Base-by-base conservation (phyloP, 805 yeast species). In the Lipomyces lipofer region DNA sequence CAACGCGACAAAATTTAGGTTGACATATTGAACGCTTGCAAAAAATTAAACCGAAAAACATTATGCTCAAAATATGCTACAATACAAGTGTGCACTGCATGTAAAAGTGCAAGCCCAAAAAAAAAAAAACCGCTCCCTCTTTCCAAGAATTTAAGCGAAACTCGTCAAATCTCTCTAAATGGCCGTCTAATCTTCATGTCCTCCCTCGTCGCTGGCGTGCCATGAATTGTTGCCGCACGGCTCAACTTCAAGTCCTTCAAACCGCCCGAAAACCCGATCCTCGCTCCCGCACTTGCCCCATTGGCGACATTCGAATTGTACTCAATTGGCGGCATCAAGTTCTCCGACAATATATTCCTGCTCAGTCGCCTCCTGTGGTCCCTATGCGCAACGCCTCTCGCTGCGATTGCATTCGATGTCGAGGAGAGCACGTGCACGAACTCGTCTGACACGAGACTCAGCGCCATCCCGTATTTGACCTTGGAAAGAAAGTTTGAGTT, bases 401-500 rank as follows among this genome's bases (percentile, higher is more conserved):
- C 29, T 5, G 30, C 43, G 19, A 56, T 22, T 5, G 53, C 40
- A 9, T 38, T 40, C 29, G 47, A 39, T 2, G 49, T 25, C 7
- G 35, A 21, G 10, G 44, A 12, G 9, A 56, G 30, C 15, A 56
- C 27, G 28, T 53, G 40, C 21, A 49, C 52, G 38, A 56, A 56
- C 25, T 49, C 55, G 25, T 49, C 54, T 6, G 60, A 56, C 13
- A 47, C 60, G 4, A 49, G 38, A 33, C 55, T 50, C 33, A 56
- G 33, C 19, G 60, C 60, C 9, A 40, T 45, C 22, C 60, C 60
- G 36, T 42, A 56, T 30, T 44, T 48, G 47, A 56, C 51, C 22
- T 52, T 49, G 8, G 57, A 36, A 15, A 51, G 38, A 39, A 53
- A 53, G 5, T n/a, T 21, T 10, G 60, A 48, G 43, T 56, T 49